Conservation (phyloP, 768 basidiomycete species). For the Termitomyces sp. region DNA sequence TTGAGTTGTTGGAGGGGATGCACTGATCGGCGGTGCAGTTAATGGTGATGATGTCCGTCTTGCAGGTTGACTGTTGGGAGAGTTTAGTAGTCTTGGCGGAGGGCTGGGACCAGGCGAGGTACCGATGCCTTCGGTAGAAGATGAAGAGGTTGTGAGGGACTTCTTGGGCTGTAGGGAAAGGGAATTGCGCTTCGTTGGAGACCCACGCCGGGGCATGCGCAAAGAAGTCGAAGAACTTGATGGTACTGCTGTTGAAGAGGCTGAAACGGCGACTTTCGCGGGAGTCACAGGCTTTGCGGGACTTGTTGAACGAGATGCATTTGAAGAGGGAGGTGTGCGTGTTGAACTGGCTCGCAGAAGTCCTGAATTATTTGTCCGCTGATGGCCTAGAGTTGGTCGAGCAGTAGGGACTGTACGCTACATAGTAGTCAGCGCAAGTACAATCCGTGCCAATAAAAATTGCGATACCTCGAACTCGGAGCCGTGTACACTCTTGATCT, state of each 20-base stretch:
- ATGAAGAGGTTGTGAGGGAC: constrained; percentile 37
- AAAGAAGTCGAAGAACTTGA: constrained; percentile 14
- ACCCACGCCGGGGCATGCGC: constrained; percentile 26
- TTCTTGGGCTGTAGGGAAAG: constrained; percentile 43
- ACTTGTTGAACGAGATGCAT: constrained; percentile 56
- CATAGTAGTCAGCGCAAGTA: neutral
- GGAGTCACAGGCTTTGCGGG: constrained; percentile 40
- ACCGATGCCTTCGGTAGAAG: constrained; percentile 32
- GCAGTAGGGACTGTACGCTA: constrained; percentile 20
- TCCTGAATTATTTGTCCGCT: constrained; percentile 51
- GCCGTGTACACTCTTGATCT: constrained; percentile 62
- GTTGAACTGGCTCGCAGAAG: constrained; percentile 33
- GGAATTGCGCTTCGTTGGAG: constrained; percentile 56
- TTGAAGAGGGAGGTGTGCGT: constrained; percentile 36
- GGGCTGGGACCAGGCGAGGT: constrained; percentile 24
- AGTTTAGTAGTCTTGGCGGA: constrained; percentile 19
- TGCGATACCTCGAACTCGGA: constrained; percentile 29
- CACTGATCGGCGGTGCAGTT: constrained; percentile 24
- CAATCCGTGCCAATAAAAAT: neutral
- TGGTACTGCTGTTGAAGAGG: constrained; percentile 16
- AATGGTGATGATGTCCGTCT: constrained; percentile 34
- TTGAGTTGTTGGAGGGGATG: constrained; percentile 18
- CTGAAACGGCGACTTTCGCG: constrained; percentile 17
- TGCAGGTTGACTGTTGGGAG: constrained; percentile 17
- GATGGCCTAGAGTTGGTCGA: constrained; percentile 43